These are phyloP conservation scores for Salvia sclarea DNA, from an alignment of 305 asterid species.

Conservation along the genomic window DNA sequence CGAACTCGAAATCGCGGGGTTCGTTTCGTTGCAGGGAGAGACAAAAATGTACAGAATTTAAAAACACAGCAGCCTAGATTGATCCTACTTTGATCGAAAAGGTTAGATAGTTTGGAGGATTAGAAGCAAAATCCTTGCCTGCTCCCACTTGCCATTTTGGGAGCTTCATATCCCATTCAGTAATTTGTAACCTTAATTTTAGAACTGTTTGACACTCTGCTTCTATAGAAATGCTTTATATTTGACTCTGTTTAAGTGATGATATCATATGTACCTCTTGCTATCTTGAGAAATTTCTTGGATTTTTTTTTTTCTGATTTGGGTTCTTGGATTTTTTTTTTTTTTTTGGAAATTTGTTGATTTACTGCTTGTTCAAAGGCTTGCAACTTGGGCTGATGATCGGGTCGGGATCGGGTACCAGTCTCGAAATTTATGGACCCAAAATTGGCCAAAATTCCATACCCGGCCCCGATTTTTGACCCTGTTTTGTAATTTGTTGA, in stretches of 20 bases:
- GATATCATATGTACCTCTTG: neutral
- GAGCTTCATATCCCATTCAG: conserved; percentile 40
- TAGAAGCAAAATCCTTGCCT: conserved; percentile 32
- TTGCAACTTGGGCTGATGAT: too few relatives aligned
- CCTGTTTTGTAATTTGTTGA: too few relatives aligned
- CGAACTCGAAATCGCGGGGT: conserved; percentile 14
- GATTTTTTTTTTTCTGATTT: neutral
- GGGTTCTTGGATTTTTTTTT: neutral
- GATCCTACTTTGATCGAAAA: conserved; percentile 32
- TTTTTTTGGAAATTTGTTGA: neutral
- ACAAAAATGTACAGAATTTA: conserved; percentile 50
- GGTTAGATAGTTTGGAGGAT: conserved; percentile 31
- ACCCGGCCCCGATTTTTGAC: too few relatives aligned
- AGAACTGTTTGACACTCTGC: conserved; percentile 28
- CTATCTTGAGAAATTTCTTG: neutral
- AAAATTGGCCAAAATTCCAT: too few relatives aligned
- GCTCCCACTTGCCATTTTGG: conserved; percentile 39
- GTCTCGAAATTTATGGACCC: too few relatives aligned
- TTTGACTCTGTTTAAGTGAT: conserved; percentile 4
- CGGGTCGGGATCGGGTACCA: too few relatives aligned
- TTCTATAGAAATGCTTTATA: conserved; percentile 17
- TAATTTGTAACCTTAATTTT: conserved; percentile 42
- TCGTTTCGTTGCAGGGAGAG: conserved; percentile 39
- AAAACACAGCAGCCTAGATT: conserved; percentile 33
- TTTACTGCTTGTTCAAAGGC: neutral